phyloP scores from a whole-genome alignment of 2,329 filamentous ascomycete species.

The Emmonsiellopsis sp. region DNA sequence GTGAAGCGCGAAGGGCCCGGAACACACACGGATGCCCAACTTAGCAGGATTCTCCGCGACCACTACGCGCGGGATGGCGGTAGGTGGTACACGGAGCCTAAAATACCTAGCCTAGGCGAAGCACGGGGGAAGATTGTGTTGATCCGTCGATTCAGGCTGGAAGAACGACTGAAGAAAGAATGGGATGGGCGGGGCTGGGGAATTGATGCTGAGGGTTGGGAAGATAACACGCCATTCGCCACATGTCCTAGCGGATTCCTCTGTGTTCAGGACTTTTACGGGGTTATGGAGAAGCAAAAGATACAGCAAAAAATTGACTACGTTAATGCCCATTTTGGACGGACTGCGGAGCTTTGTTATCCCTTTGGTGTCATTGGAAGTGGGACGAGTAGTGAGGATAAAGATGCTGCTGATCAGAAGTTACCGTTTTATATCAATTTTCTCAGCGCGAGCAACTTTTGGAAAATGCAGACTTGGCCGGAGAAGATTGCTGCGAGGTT shows the following conservation, averaged over 20 bases:
- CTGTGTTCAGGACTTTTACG: slow-evolving; percentile 91
- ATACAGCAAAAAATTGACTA: slow-evolving; percentile 74
- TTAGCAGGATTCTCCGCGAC: slow-evolving; percentile 62
- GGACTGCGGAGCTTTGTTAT: slow-evolving; percentile 49
- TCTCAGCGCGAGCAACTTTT: slow-evolving; percentile 85
- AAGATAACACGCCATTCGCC: slow-evolving; percentile 77
- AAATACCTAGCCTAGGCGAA: slow-evolving; percentile 68
- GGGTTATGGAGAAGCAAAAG: slow-evolving; percentile 63
- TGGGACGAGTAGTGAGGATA: slow-evolving; percentile 6
- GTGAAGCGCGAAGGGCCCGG: slow-evolving; percentile 88
- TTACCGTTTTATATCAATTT: slow-evolving; percentile 82
- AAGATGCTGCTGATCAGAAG: slow-evolving; percentile 36
- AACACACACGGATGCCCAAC: slow-evolving; percentile 66
- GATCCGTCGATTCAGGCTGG: slow-evolving; percentile 67
- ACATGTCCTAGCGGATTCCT: slow-evolving; percentile 61
- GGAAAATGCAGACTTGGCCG: slow-evolving; percentile 85
- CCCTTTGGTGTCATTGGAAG: slow-evolving; percentile 24
- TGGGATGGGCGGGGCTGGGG: slow-evolving; percentile 46
- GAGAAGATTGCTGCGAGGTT: slow-evolving; percentile 80
- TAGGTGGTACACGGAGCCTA: slow-evolving; percentile 70
- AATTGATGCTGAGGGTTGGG: slow-evolving; percentile 60
- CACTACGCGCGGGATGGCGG: slow-evolving; percentile 54
- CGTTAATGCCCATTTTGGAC: slow-evolving; percentile 65
- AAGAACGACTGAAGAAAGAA: slow-evolving; percentile 37
- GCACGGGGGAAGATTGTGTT: slow-evolving; percentile 76